These are phyloP conservation scores for Exsudoporus floridanus DNA, from an alignment of 1,284 basidiomycete genomes.

Conservation along the genomic window DNA sequence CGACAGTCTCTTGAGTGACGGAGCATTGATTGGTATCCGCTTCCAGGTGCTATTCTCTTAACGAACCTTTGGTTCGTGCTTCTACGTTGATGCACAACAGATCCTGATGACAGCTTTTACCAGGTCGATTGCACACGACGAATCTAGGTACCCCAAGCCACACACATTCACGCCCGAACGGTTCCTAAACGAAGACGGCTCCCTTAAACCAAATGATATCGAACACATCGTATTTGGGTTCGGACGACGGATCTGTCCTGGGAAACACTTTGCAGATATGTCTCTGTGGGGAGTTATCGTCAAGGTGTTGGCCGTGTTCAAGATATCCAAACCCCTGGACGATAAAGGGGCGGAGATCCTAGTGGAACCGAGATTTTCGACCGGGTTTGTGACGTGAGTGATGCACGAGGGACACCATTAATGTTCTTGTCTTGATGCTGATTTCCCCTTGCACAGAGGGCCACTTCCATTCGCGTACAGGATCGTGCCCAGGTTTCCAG, in stretches of 20 bases:
- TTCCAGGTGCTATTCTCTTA: conserved; percentile 11
- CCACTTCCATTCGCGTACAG: conserved; percentile 2
- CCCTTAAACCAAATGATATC: conserved; percentile 10
- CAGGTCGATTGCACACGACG: conserved; percentile 15
- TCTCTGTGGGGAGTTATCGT: conserved; percentile 16
- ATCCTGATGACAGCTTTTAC: not conserved
- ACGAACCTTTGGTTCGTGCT: conserved; percentile 12
- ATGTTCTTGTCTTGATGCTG: no score
- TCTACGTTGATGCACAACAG: no score
- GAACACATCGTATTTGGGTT: conserved; percentile 14
- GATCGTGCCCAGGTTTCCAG: conserved; percentile 7
- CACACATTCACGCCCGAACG: conserved; percentile 12
- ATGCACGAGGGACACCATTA: not conserved
- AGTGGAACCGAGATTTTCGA: conserved; percentile 13
- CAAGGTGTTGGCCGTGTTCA: conserved; percentile 18
- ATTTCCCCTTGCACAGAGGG: not conserved
- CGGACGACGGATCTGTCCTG: conserved; percentile 14
- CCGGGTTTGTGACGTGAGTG: conserved; percentile 13
- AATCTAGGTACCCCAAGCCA: conserved; percentile 8
- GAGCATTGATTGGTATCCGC: no score
- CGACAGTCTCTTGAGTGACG: rapidly evolving
- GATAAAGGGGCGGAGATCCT: conserved; percentile 20
- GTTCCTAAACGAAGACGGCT: conserved; percentile 15
- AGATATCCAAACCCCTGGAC: conserved; percentile 11
- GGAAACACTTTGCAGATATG: conserved; percentile 13